A percentile compares a stretch with the other conserved stretches of the same genome.
Evolutionary conservation across 2,329 filamentous ascomycete genomes (phyloP).

Genomic region (Ophiobolus disseminans): DNA sequence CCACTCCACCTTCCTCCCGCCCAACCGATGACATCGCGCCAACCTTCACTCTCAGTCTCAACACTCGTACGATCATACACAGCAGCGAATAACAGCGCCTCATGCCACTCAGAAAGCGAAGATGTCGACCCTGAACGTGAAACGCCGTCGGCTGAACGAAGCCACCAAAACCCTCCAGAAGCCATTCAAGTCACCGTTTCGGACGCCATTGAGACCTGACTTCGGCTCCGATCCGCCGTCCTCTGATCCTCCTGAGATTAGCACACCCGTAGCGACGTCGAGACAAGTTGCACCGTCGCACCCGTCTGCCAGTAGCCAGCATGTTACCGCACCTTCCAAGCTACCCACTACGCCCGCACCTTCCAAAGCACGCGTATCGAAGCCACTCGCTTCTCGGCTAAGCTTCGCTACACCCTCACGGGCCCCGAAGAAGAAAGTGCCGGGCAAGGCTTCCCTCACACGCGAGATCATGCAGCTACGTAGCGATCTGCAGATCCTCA

Average conservation of each 20-base stretch:
- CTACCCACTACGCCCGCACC: conserved; percentile 9
- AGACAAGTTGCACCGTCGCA: not conserved
- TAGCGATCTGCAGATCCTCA: conserved; percentile 50
- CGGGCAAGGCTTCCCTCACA: conserved; percentile 33
- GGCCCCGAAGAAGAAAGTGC: conserved; percentile 16
- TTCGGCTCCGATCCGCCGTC: conserved; percentile 32
- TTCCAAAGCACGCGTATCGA: conserved; percentile 13
- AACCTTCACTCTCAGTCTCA: not conserved
- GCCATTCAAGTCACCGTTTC: conserved; percentile 76
- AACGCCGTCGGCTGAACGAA: conserved; percentile 69
- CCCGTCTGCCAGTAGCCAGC: not conserved
- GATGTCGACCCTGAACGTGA: conserved; percentile 62
- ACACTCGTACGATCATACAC: not conserved
- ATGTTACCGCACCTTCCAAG: not conserved
- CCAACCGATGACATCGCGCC: not conserved
- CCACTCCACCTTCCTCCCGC: not conserved
- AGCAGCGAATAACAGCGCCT: not conserved
- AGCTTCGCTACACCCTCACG: conserved; percentile 19
- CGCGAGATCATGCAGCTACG: conserved; percentile 44
- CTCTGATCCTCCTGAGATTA: conserved; percentile 31
- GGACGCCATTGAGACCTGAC: conserved; percentile 50
- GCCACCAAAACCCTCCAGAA: conserved; percentile 67
- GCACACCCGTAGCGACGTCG: conserved; percentile 4
- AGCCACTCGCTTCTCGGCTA: conserved; percentile 19
- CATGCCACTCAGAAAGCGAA: conserved; percentile 23